A percentile compares a stretch with the other conserved stretches of the same genome.
Conservation (phyloP, 805 yeast genomes). For the Debaryomyces prosopidis region DNA sequence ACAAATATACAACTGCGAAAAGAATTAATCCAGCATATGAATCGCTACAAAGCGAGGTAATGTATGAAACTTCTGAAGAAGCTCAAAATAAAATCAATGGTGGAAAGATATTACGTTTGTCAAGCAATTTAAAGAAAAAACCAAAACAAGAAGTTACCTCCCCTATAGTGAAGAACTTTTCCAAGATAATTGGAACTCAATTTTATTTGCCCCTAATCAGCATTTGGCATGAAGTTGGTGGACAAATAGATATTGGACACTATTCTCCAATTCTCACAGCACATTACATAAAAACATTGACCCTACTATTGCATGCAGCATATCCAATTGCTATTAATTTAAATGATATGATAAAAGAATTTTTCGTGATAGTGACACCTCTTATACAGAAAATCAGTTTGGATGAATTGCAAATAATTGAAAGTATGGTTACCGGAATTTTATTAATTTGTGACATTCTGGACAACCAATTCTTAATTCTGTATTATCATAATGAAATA, state of each 20-base stretch:
- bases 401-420: conserved; percentile 36
- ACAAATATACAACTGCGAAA: background rate
- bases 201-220: conserved; percentile 57
- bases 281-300: conserved; percentile 61
- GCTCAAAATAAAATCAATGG: conserved; percentile 31
- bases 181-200: conserved; percentile 41
- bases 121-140: conserved; percentile 31
- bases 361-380: conserved; percentile 36
- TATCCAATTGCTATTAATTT: conserved; percentile 54
- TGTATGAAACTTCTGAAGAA: conserved; percentile 29
- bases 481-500: conserved; percentile 20
- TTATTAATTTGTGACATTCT: conserved; percentile 34
- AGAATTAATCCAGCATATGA: background rate
- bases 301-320: conserved; percentile 56
- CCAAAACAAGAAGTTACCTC: background rate
- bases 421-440: conserved; percentile 39
- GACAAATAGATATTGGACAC: conserved; percentile 46
- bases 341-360: conserved; percentile 58
- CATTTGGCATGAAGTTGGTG: conserved; percentile 51
- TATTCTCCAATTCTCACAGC: conserved; percentile 54
- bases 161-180: conserved; percentile 34
- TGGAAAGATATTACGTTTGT: conserved; percentile 46
- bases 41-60: conserved; percentile 32
- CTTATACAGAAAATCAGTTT: conserved; percentile 14
- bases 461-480: conserved; percentile 27